phyloP scores from a whole-genome alignment of 495 filamentous ascomycete genomes.

The Pyronema domesticum region DNA sequence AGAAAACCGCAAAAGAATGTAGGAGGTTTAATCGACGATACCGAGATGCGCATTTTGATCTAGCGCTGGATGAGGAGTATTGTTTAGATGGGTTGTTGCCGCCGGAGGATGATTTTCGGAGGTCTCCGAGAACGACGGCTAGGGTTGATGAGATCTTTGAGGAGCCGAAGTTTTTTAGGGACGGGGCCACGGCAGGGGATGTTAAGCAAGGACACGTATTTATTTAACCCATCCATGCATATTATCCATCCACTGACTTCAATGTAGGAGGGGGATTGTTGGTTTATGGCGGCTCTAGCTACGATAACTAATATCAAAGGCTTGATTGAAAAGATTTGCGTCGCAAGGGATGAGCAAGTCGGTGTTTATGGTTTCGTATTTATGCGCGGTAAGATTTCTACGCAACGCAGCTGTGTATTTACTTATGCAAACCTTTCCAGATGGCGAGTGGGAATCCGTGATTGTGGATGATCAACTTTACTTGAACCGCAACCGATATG shows the following conservation, averaged over 20 bases:
- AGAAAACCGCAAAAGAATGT: slow-evolving; percentile 80
- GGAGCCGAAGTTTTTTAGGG: slow-evolving; percentile 64
- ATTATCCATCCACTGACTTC: neutral
- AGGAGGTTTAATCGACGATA: slow-evolving; percentile 76
- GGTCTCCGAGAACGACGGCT: slow-evolving; percentile 42
- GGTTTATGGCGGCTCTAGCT: slow-evolving; percentile 74
- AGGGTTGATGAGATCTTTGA: slow-evolving; percentile 72
- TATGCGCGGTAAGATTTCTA: slow-evolving; percentile 40
- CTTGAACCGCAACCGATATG: slow-evolving; percentile 19
- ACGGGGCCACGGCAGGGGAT: slow-evolving; percentile 54
- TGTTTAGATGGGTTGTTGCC: slow-evolving; percentile 15
- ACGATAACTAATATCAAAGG: slow-evolving; percentile 66
- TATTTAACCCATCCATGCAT: too few species aligned
- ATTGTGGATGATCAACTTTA: slow-evolving; percentile 56
- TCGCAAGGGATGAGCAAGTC: slow-evolving; percentile 57
- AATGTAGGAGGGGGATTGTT: slow-evolving; percentile 66
- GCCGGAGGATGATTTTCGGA: slow-evolving; percentile 22
- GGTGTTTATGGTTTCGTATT: slow-evolving; percentile 95
- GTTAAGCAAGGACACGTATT: slow-evolving; percentile 24
- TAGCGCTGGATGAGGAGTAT: slow-evolving; percentile 46
- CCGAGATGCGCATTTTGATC: slow-evolving; percentile 73
- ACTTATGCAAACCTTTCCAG: slow-evolving; percentile 25
- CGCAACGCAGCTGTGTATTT: too few species aligned
- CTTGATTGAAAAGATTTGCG: slow-evolving; percentile 66
- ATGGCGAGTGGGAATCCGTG: slow-evolving; percentile 81